phyloP scores from a whole-genome alignment of 176 grass and related monocot species.

The Oryza glumipatula region DNA sequence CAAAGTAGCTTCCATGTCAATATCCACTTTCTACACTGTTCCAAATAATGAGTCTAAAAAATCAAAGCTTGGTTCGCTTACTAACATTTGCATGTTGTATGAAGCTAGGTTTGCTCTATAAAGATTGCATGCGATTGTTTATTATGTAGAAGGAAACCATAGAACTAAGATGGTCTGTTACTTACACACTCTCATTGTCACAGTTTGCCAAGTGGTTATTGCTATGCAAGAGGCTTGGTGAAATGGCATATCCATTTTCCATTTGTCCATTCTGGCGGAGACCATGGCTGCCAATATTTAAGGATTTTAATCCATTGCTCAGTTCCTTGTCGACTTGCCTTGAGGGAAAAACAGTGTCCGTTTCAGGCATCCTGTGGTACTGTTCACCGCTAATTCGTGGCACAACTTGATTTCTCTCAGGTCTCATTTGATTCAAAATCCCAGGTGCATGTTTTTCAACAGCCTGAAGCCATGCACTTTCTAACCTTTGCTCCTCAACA shows the following conservation, averaged over 20 bases:
- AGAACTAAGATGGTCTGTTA: constrained; percentile 40
- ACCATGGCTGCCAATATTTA: constrained; percentile 59
- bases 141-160: constrained; percentile 8
- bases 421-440: constrained; percentile 50
- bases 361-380: constrained; percentile 42
- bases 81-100: constrained; percentile 8
- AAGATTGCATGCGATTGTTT: constrained; percentile 15
- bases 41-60: constrained; percentile 15
- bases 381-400: constrained; percentile 58
- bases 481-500: constrained; percentile 81
- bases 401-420: constrained; percentile 88
- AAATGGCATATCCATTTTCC: constrained; percentile 62
- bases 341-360: constrained; percentile 44
- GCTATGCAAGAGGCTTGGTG: constrained; percentile 86
- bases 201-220: constrained; percentile 64
- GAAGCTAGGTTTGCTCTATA: neutral
- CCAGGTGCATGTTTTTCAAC: constrained; percentile 58
- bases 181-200: constrained; percentile 85
- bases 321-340: constrained; percentile 65
- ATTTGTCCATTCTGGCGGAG: constrained; percentile 25
- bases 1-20: neutral
- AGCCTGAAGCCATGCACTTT: constrained; percentile 91
- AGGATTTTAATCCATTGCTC: constrained; percentile 67
- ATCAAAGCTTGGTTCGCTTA: neutral
- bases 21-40: neutral